Percentiles rank a stretch among this genome's conserved stretches.
Conservation (phyloP, 345 rosid genomes). For the Citrus mangshanensis region DNA sequence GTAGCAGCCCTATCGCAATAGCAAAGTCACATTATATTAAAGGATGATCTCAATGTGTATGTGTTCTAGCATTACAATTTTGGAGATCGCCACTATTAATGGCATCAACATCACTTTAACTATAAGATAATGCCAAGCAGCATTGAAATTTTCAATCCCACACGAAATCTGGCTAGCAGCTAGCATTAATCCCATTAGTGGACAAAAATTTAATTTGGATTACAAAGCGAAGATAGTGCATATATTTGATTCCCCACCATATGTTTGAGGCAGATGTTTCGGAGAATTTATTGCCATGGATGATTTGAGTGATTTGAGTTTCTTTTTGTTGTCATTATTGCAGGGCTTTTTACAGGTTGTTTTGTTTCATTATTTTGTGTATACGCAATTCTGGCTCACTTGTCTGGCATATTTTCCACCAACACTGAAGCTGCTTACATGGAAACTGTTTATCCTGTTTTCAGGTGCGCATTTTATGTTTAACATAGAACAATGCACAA, state of each 20-base stretch:
- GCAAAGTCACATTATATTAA: not conserved
- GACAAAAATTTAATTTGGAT: not conserved
- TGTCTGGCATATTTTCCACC: slow-evolving; percentile 67
- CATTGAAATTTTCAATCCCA: not conserved
- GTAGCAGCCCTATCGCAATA: not conserved
- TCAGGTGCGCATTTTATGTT: slow-evolving; percentile 51
- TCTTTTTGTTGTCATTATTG: slow-evolving; percentile 3
- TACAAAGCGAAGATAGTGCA: not conserved
- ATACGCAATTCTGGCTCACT: slow-evolving; percentile 74
- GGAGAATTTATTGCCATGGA: not conserved
- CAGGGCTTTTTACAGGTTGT: slow-evolving; percentile 93
- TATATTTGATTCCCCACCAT: not conserved
- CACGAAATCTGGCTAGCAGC: not conserved
- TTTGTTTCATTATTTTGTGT: slow-evolving; percentile 74
- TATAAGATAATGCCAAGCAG: not conserved
- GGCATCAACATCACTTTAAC: not conserved
- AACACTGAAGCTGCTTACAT: slow-evolving; percentile 45
- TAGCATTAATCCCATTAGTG: not conserved
- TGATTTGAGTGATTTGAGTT: not conserved
- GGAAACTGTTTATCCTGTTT: slow-evolving; percentile 90
- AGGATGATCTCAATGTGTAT: not conserved
- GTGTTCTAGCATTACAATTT: not conserved
- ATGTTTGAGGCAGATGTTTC: not conserved
- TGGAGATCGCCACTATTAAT: no score
- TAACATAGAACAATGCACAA: no score